Evolutionary conservation across 2,329 filamentous ascomycete species (phyloP).

Genomic region (Aspergillus hortae): DNA sequence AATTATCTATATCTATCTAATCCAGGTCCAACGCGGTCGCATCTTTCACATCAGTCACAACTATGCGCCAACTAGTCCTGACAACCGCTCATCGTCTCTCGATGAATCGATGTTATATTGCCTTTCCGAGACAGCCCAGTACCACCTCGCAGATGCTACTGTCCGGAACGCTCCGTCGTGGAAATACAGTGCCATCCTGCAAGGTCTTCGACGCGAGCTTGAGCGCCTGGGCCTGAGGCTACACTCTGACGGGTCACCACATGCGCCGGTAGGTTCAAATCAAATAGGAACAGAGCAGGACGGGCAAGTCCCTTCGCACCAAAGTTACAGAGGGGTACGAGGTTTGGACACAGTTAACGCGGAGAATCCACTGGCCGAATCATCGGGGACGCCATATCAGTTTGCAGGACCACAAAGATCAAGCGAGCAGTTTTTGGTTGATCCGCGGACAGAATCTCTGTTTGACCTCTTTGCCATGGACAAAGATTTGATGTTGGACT

Average conservation of each 20-base stretch:
- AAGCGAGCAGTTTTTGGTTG: constrained; percentile 5
- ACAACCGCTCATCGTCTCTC: not conserved
- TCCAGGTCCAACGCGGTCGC: constrained; percentile 16
- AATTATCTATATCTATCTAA: constrained; percentile 20
- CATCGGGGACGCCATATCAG: not conserved
- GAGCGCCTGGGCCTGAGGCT: constrained; percentile 3
- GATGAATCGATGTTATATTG: constrained; percentile 14
- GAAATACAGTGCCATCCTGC: constrained; percentile 18
- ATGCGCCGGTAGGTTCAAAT: too few relatives aligned
- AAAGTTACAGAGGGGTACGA: not conserved
- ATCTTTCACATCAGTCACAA: constrained; percentile 8
- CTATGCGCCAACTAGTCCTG: not conserved
- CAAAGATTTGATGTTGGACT: constrained; percentile 20
- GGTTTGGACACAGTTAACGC: not conserved
- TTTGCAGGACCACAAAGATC: not conserved
- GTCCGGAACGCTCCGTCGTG: constrained; percentile 17
- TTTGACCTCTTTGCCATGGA: constrained; percentile 17
- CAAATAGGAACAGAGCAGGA: too few relatives aligned
- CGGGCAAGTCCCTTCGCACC: too few relatives aligned
- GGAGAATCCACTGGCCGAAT: not conserved
- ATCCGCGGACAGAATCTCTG: constrained; percentile 14
- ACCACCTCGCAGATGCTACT: constrained; percentile 16
- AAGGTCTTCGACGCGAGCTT: constrained; percentile 16
- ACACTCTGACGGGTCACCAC: too few relatives aligned
- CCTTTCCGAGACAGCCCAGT: constrained; percentile 14